Conservation (phyloP, 2,329 filamentous ascomycete genomes). For the Bipolaris sorokiniana region DNA sequence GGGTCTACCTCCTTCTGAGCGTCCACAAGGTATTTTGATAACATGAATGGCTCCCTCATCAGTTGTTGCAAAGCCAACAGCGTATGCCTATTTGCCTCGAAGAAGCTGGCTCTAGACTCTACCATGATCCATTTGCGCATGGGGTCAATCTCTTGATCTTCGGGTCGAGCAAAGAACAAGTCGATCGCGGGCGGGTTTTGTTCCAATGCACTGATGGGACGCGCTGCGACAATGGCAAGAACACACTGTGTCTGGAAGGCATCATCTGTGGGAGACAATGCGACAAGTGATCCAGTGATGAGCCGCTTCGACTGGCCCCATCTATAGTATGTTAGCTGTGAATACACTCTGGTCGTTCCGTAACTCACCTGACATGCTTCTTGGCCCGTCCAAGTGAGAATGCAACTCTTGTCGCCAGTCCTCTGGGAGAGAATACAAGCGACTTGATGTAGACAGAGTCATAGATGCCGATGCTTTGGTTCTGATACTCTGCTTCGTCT, state of each 20-base stretch:
- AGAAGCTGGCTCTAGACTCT: constrained; percentile 75
- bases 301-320: constrained; percentile 70
- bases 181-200: constrained; percentile 75
- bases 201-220: constrained; percentile 67
- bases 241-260: constrained; percentile 69
- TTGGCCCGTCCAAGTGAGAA: constrained; percentile 72
- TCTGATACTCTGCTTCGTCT: constrained; percentile 59
- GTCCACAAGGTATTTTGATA: constrained; percentile 67
- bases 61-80: constrained; percentile 74
- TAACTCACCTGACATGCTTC: constrained; percentile 62
- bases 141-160: constrained; percentile 72
- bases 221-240: constrained; percentile 74
- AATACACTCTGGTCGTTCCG: not conserved
- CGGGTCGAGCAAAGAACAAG: constrained; percentile 68
- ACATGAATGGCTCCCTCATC: constrained; percentile 64
- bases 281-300: constrained; percentile 61
- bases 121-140: constrained; percentile 76
- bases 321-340: not conserved
- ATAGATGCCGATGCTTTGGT: constrained; percentile 46
- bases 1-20: constrained; percentile 54
- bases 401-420: constrained; percentile 69
- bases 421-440: constrained; percentile 66
- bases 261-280: constrained; percentile 62
- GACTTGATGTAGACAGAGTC: constrained; percentile 69
- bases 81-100: constrained; percentile 75